Conservation (phyloP, 345 rosid species). For the Cardamine occulta region DNA sequence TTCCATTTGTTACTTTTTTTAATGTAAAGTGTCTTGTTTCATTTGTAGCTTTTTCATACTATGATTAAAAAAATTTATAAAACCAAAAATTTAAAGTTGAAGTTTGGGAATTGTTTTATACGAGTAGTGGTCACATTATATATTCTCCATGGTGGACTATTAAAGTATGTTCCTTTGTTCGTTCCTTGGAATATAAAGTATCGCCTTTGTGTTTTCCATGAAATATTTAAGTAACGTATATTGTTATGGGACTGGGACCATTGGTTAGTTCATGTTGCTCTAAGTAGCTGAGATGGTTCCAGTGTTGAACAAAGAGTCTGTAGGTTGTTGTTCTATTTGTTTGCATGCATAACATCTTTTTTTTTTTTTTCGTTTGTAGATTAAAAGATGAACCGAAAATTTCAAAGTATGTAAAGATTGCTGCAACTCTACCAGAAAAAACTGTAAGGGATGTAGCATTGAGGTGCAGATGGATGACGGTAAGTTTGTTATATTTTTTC, state of each 20-base stretch:
- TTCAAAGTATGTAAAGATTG: conserved; percentile 84
- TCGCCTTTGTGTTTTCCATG: conserved; percentile 34
- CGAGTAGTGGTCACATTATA: conserved; percentile 38
- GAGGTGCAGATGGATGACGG: conserved; percentile 84
- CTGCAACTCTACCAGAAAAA: conserved; percentile 79
- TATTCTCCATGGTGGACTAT: conserved; percentile 39
- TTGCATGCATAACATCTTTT: conserved; percentile 7
- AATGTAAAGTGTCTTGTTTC: conserved; percentile 24
- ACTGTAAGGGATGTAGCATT: conserved; percentile 97
- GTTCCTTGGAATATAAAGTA: conserved; percentile 29
- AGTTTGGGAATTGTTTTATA: conserved; percentile 27
- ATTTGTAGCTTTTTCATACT: conserved; percentile 34
- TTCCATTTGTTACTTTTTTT: neutral
- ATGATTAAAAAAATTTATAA: neutral
- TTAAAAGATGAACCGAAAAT: conserved; percentile 73
- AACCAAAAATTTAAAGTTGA: conserved; percentile 2
- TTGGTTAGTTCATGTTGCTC: conserved; percentile 1
- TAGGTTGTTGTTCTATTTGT: conserved; percentile 13
- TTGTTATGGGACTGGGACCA: conserved; percentile 20
- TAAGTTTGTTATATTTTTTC: conserved; percentile 30
- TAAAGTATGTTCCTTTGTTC: conserved; percentile 44
- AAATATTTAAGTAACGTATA: neutral
- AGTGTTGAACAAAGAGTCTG: neutral
- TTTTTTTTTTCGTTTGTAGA: conserved; percentile 43
- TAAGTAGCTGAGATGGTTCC: conserved; percentile 8